Conservation (phyloP, 768 basidiomycete species). For the Mycena galopus region DNA sequence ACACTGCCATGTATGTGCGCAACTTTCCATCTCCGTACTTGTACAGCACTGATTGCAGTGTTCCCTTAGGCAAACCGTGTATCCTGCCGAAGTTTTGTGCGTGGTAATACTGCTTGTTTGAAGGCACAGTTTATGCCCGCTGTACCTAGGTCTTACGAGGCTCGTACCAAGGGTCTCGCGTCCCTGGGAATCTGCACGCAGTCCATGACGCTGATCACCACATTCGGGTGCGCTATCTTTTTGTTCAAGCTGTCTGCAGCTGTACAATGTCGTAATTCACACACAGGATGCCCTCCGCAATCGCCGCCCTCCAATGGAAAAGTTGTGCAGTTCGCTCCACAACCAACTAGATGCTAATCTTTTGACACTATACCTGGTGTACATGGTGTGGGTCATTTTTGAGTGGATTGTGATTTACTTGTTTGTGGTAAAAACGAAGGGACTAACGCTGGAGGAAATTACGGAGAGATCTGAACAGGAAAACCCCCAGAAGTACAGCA, state of each 20-base stretch:
- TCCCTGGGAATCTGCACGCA: slow-evolving; percentile 62
- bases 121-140: neutral
- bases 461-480: slow-evolving; percentile 58
- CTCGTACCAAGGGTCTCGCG: slow-evolving; percentile 65
- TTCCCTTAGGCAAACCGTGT: slow-evolving; percentile 60
- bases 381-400: slow-evolving; percentile 62
- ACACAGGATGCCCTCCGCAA: slow-evolving; percentile 59
- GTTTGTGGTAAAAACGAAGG: slow-evolving; percentile 66
- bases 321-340: slow-evolving; percentile 41
- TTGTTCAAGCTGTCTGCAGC: neutral
- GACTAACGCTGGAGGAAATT: slow-evolving; percentile 64
- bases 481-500: slow-evolving; percentile 57
- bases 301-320: slow-evolving; percentile 61
- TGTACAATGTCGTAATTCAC: neutral
- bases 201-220: slow-evolving; percentile 60
- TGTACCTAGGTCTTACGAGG: slow-evolving; percentile 50
- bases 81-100: slow-evolving; percentile 64
- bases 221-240: slow-evolving; percentile 55
- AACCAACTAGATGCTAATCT: slow-evolving; percentile 5
- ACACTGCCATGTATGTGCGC: slow-evolving; percentile 61
- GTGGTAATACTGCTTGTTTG: neutral
- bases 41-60: neutral
- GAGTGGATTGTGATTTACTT: slow-evolving; percentile 62
- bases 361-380: slow-evolving; percentile 62
- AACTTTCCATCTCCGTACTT: neutral